Evolutionary conservation across 83 land plant genomes (phyloP), one percentile per base, ranked within the genome.

Genomic region (Thuja plicata): DNA sequence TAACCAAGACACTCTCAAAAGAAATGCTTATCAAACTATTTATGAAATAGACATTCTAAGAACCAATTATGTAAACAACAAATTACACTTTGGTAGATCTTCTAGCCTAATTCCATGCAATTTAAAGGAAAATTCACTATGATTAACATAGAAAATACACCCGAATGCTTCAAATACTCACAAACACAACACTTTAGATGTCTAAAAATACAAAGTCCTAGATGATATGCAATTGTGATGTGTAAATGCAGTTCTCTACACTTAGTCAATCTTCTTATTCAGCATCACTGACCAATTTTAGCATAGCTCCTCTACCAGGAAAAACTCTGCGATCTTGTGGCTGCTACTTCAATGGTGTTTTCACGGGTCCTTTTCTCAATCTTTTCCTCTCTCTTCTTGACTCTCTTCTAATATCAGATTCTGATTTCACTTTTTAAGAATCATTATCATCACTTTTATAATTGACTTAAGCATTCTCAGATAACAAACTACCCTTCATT

Each of bases 401-500:
- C 7, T 66, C 71, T 24, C 71, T 66, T 27, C 71, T 66, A n/a
- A 24, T 27, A 27, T 66, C 71, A 66, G 8, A 1, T 27, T 66
- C 71, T 27, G 71, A 66, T 24, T 5, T 66, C n/a, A 27, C 27
- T 8, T n/a, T n/a, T 24, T 8, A 8, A 66, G 71, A 66, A 66
- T n/a, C 9, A 66, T 66, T 27, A 7, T 0, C 71, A 66, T 66
- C 8, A 9, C n/a, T 27, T n/a, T 66, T 66, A 66, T 27, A 0
- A 66, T 66, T 66, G 30, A 27, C 71, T 66, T 66, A 30, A 66
- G 8, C n/a, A 66, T 66, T 66, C 0, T 66, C 71, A 66, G 71
- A 66, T 66, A 27, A 24, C 30, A 24, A 66, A 57, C 92, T 81
- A 21, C 94, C 94, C 46, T 15, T 40, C 76, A 91, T 70, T 9